These are phyloP conservation scores for Debaryomyces coudertii DNA, from an alignment of 1,139 yeast genomes.

Conservation along the genomic window DNA sequence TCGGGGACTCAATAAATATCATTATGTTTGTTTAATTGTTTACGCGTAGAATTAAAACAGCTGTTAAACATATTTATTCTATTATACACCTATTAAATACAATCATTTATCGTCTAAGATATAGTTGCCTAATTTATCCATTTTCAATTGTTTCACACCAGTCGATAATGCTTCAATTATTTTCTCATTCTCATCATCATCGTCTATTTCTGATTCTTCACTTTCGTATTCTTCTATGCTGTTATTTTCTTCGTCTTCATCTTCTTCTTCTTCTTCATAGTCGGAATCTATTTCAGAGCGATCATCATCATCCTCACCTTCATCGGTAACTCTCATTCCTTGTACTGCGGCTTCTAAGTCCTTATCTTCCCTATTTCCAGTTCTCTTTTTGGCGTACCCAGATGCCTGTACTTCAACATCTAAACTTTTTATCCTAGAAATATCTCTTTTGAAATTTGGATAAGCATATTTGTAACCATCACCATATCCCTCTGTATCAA, in stretches of 20 bases:
- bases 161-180: constrained; percentile 67
- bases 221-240: constrained; percentile 30
- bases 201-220: constrained; percentile 36
- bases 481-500: constrained; percentile 78
- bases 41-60: not conserved
- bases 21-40: constrained; percentile 7
- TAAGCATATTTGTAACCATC: constrained; percentile 77
- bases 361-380: constrained; percentile 50
- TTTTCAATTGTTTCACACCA: constrained; percentile 64
- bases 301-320: constrained; percentile 37
- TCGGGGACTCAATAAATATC: constrained; percentile 25
- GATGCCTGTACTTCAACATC: constrained; percentile 90
- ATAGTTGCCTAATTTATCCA: constrained; percentile 83
- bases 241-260: constrained; percentile 30
- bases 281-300: constrained; percentile 30
- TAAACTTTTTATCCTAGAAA: constrained; percentile 64
- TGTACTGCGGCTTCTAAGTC: constrained; percentile 78
- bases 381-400: constrained; percentile 78
- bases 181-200: constrained; percentile 67
- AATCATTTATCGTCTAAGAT: constrained; percentile 51
- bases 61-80: not conserved
- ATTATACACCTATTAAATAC: constrained; percentile 6
- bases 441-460: constrained; percentile 80
- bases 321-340: constrained; percentile 54
- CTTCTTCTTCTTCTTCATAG: constrained; percentile 33